Evolutionary conservation across 768 basidiomycete species (phyloP).

Genomic region (Boletus eberwhitei): DNA sequence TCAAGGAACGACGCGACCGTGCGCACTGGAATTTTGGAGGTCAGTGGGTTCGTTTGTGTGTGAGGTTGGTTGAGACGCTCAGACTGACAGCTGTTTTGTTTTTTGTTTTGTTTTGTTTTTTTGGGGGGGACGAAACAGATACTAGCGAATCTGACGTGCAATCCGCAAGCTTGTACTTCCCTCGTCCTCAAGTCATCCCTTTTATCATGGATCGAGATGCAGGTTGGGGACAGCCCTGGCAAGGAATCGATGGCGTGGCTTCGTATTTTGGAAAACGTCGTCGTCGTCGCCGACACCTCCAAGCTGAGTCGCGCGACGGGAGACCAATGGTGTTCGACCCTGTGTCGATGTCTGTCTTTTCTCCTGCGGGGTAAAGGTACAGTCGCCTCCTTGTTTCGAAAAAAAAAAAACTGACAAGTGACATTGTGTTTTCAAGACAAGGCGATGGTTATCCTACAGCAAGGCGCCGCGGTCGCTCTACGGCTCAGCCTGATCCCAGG

Average conservation of each 20-base stretch:
- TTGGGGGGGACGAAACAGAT: conserved; percentile 42
- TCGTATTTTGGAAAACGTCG: conserved; percentile 62
- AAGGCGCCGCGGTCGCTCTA: conserved; percentile 32
- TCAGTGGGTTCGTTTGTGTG: conserved; percentile 27
- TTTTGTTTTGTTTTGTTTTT: too few relatives aligned
- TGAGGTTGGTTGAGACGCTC: background rate
- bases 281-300: conserved; percentile 44
- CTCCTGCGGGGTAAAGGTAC: conserved; percentile 17
- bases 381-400: background rate
- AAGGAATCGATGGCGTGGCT: conserved; percentile 57
- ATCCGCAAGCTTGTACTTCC: conserved; percentile 63
- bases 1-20: conserved; percentile 50
- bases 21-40: conserved; percentile 65
- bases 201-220: conserved; percentile 81
- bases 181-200: conserved; percentile 70
- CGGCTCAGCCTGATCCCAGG: conserved; percentile 37
- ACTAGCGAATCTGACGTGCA: conserved; percentile 70
- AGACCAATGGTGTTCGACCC: conserved; percentile 57
- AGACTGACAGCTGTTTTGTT: background rate
- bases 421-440: conserved; percentile 8
- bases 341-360: conserved; percentile 49
- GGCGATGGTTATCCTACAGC: conserved; percentile 15
- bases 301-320: conserved; percentile 54
- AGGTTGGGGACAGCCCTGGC: conserved; percentile 35
- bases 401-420: too few relatives aligned